These are phyloP conservation scores for Corniculantispora saksenae DNA, from an alignment of 2,329 filamentous ascomycete genomes.

Conservation along the genomic window DNA sequence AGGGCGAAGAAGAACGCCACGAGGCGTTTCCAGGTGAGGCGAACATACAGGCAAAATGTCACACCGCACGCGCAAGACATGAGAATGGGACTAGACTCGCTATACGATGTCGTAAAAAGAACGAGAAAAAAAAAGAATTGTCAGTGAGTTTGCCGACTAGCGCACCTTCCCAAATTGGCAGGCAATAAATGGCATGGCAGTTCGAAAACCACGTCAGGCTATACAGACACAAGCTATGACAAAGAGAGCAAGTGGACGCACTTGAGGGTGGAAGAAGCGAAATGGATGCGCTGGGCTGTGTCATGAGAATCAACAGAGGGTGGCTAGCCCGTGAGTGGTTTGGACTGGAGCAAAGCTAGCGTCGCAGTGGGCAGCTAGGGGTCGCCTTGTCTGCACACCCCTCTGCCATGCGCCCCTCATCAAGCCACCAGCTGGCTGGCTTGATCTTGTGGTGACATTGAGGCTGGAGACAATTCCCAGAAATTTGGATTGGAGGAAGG, in stretches of 20 bases:
- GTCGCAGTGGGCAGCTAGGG: not conserved
- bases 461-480: constrained; percentile 20
- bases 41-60: not conserved
- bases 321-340: not conserved
- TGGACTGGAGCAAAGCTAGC: not conserved
- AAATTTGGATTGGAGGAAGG: constrained; percentile 14
- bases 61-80: not conserved
- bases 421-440: constrained; percentile 18
- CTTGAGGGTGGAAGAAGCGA: not conserved
- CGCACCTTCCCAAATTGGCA: constrained; percentile 3
- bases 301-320: constrained; percentile 1
- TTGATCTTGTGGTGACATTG: constrained; percentile 20
- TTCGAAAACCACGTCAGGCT: not conserved
- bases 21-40: constrained; percentile 15
- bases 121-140: not conserved
- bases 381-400: constrained; percentile 21
- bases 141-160: too few species aligned
- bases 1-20: constrained; percentile 1
- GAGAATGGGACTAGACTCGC: not conserved
- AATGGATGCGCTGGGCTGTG: not conserved
- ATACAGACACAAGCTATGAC: constrained; percentile 7
- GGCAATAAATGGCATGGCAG: constrained; percentile 1
- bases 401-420: constrained; percentile 13
- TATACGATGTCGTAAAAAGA: not conserved
- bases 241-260: constrained; percentile 6